phyloP scores from a whole-genome alignment of 2,329 filamentous ascomycete genomes.

The Byssoonygena ceratinophila region DNA sequence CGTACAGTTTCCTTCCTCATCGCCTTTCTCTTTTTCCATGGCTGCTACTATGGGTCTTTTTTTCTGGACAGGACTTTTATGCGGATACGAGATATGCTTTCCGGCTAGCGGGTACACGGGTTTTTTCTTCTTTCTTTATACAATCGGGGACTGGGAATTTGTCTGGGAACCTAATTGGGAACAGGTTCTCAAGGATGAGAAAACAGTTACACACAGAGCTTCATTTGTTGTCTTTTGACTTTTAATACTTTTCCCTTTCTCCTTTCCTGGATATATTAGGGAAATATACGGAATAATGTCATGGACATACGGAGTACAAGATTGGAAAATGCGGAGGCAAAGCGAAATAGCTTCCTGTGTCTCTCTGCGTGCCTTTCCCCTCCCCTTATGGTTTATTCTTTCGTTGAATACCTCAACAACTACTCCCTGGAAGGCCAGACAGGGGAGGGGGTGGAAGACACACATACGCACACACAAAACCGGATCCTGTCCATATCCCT shows the following conservation, averaged over 20 bases:
- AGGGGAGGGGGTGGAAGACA: background rate
- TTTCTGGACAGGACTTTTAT: background rate
- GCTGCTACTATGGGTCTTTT: background rate
- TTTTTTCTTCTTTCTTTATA: background rate
- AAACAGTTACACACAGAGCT: background rate
- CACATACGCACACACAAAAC: background rate
- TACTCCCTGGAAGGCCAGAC: background rate
- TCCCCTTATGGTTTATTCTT: background rate
- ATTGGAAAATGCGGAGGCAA: background rate
- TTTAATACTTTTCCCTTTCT: background rate
- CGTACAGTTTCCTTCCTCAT: background rate
- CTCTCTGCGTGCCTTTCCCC: background rate
- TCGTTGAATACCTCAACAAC: background rate
- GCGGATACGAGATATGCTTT: background rate
- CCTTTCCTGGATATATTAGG: conserved; percentile 11
- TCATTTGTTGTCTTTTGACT: background rate
- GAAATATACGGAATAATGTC: conserved; percentile 7
- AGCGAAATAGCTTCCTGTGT: background rate
- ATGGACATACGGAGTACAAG: background rate
- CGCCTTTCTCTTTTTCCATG: background rate
- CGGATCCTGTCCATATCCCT: background rate
- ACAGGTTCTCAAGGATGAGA: background rate
- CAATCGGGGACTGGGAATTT: conserved; percentile 5
- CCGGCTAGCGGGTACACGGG: background rate
- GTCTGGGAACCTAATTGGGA: conserved; percentile 5